Conservation (phyloP, 352 stramenopile species). For the Phytophthora litchii region DNA sequence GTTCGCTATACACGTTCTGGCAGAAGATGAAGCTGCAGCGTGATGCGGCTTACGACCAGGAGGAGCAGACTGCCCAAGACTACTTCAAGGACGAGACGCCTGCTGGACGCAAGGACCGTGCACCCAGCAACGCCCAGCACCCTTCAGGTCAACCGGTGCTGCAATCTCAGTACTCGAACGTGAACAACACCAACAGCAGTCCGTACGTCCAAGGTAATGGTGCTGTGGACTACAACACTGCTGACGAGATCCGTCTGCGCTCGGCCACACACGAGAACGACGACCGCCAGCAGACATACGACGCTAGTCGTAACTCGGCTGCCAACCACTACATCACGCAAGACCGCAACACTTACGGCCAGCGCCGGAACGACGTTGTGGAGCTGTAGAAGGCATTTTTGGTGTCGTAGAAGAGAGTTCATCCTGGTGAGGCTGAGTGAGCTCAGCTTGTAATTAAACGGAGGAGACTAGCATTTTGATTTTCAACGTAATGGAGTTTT, state of each 20-base stretch:
- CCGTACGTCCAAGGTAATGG: constrained; percentile 48
- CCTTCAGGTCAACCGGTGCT: constrained; percentile 20
- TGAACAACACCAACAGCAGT: constrained; percentile 32
- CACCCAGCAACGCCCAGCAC: constrained; percentile 26
- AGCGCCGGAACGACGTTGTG: constrained; percentile 65
- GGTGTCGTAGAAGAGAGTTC: constrained; percentile 23
- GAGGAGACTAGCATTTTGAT: constrained; percentile 24
- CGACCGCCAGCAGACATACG: constrained; percentile 44
- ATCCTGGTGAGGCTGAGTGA: constrained; percentile 5
- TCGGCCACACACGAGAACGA: constrained; percentile 59
- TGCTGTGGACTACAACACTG: constrained; percentile 40
- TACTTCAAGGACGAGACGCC: constrained; percentile 75
- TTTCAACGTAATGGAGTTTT: constrained; percentile 23
- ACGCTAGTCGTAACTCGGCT: constrained; percentile 42
- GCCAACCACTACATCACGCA: constrained; percentile 62
- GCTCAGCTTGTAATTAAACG: constrained; percentile 36
- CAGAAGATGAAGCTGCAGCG: constrained; percentile 76
- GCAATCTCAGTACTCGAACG: constrained; percentile 34
- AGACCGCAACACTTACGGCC: constrained; percentile 43
- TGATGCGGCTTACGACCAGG: constrained; percentile 60
- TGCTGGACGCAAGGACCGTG: constrained; percentile 38
- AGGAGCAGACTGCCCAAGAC: constrained; percentile 64
- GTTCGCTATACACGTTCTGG: constrained; percentile 75
- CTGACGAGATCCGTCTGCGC: constrained; percentile 62
- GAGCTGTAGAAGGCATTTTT: constrained; percentile 44